phyloP scores from a whole-genome alignment of 2,329 filamentous ascomycete species.

The Podosphaera xanthii region DNA sequence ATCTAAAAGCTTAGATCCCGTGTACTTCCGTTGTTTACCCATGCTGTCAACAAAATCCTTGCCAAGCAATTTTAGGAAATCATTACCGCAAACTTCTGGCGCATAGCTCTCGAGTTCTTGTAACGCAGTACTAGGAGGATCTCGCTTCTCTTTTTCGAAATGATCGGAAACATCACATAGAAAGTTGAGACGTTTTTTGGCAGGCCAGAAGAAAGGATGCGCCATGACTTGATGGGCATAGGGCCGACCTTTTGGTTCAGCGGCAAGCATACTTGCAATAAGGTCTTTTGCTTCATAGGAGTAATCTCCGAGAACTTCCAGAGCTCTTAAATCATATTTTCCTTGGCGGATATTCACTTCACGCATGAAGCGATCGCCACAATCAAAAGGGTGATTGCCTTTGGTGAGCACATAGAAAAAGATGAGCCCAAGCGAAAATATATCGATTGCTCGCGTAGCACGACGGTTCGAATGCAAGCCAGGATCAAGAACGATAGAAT shows the following conservation, averaged over 20 bases:
- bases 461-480: conserved; percentile 40
- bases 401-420: conserved; percentile 97
- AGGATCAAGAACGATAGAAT: conserved; percentile 31
- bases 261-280: conserved; percentile 53
- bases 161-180: conserved; percentile 93
- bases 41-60: conserved; percentile 70
- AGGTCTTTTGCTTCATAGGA: conserved; percentile 73
- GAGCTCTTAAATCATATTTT: conserved; percentile 44
- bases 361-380: conserved; percentile 80
- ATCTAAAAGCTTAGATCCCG: conserved; percentile 61
- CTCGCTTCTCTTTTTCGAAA: conserved; percentile 77
- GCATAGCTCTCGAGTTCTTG: conserved; percentile 32
- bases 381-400: conserved; percentile 80
- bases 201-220: conserved; percentile 90
- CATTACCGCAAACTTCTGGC: conserved; percentile 32
- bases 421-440: conserved; percentile 91
- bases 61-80: conserved; percentile 60
- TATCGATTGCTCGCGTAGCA: conserved; percentile 87
- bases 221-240: conserved; percentile 60
- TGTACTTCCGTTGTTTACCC: conserved; percentile 90
- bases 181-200: conserved; percentile 74
- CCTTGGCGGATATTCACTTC: conserved; percentile 95
- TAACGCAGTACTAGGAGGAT: conserved; percentile 52
- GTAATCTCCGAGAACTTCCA: conserved; percentile 61
- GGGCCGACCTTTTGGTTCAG: conserved; percentile 35